Base-by-base conservation (phyloP, 768 basidiomycete genomes). In the Macrolepiota dolichaula region DNA sequence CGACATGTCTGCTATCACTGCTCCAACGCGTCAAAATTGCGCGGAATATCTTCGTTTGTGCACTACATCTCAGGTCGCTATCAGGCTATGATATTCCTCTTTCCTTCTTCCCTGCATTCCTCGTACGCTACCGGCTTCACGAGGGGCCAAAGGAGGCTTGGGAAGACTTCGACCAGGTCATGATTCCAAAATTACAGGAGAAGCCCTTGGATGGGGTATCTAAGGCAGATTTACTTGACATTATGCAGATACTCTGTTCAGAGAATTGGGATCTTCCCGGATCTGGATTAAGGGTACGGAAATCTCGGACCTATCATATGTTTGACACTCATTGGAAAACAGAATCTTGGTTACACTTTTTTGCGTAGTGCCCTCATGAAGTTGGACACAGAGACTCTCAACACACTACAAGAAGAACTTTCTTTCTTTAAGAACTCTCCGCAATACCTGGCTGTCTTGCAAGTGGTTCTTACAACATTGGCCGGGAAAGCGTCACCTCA, bases 71-170 rank as follows among this genome's bases (percentile, higher is more conserved):
- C 32, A 25, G 35, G 46, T 25, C 13, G 13, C 29, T 54, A 10
- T 22, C 59, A 4, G 29, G 22, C 38, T 15, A 19, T 38, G 52
- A 51, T 29, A 17, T 25, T 25, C 53, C 27, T 10, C 42, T 54
- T n/a, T 19, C 35, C 11, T 55, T 27, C 17, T 54, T 61, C 19
- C 53, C 59, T 4, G 36, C 36, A 13, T 53, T 55, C 25, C 59
- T 61, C 24, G 59, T 54, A 15, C 59, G 59, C 19, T 38, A 54
- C 25, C 59, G 59, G 24, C 38, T 61, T 19, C 38, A 61, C 38
- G 59, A 54, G n/a, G 59, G 59, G 10, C 59, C 59, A 13, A 54
- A 54, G 22, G 59, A 37, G 15, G 52, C 59, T 47, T 61, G 59
- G 59, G 53, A 61, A 10, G 19, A 38, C 27, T 55, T 54, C 24